Evolutionary conservation across 1,284 basidiomycete species (phyloP), one percentile per base, ranked within the genome.

Genomic region (Malassezia sp.): DNA sequence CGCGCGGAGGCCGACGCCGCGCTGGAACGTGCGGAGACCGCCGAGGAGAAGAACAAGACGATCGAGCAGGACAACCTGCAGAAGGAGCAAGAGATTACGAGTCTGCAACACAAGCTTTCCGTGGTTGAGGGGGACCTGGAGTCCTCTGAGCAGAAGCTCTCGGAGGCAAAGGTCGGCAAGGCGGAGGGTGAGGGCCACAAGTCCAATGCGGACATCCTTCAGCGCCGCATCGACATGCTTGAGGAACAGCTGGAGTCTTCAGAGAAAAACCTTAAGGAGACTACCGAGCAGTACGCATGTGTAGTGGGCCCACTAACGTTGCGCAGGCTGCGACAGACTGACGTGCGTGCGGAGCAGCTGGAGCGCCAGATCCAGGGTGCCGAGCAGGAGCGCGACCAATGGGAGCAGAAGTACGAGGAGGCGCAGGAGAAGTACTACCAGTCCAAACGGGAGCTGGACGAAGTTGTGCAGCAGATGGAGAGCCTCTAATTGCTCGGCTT

Each of bases 291-390:
- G 91, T 93, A 70, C 65, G 85, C 78, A 36, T 3, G 11, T 34
- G 15, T n/a, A n/a, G n/a, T n/a, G n/a, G n/a, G 10, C 15, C n/a
- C 26, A 22, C 33, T 49, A 39, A 49, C 33, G n/a, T n/a, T n/a
- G n/a, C n/a, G 27, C 65, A 96, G 90, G 73, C 78, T 99, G 61
- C 80, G 93, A 59, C 88, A 95, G 72, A 87, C 91, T 48, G 93
- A 99, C 71, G 84, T 97, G 74, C 96, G 96, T 77, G 90, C 93
- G 18, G 93, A 99, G 73, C 88, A 96, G 76, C 93, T 89, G 73
- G 91, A 96, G 74, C 80, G 90, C 45, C 86, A 93, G 70, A 81
- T 95, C 18, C 77, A 81, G 59, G 80, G 84, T 43, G 75, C 80
- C 49, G 90, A 96, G 73, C 81, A 85, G 71, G 93, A 99, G 73